Evolutionary conservation across 805 yeast species (phyloP).

Genomic region (Yarrowia sp.): DNA sequence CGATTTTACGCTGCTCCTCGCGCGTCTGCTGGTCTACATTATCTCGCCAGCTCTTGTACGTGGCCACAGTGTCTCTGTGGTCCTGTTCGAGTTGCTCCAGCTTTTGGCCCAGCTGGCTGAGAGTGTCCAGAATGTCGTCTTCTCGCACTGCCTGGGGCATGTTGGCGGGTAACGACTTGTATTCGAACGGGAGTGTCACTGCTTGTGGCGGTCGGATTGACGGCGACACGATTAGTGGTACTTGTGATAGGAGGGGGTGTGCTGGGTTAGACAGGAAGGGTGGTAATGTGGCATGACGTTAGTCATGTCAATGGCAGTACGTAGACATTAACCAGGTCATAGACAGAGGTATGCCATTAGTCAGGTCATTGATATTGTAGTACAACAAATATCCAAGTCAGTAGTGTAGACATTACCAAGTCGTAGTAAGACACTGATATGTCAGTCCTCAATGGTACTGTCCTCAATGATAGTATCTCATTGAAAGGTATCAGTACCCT

Average conservation of each 20-base stretch:
- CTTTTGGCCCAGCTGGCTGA: constrained; percentile 36
- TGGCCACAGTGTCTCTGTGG: constrained; percentile 33
- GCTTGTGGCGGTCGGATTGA: constrained; percentile 53
- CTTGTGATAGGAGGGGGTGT: constrained; percentile 49
- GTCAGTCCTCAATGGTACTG: too few relatives aligned
- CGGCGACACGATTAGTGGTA: constrained; percentile 56
- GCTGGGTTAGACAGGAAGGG: neutral
- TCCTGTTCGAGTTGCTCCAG: constrained; percentile 32
- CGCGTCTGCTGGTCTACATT: constrained; percentile 30
- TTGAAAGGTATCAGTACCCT: too few relatives aligned
- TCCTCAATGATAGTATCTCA: too few relatives aligned
- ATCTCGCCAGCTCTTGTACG: constrained; percentile 39
- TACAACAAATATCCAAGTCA: too few relatives aligned
- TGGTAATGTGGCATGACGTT: too few relatives aligned
- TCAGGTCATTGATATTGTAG: too few relatives aligned
- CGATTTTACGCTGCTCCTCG: constrained; percentile 36
- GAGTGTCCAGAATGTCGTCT: constrained; percentile 28
- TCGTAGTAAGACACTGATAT: too few relatives aligned
- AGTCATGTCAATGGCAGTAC: too few relatives aligned
- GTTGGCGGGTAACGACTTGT: constrained; percentile 40
- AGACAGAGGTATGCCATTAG: too few relatives aligned
- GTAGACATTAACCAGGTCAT: too few relatives aligned
- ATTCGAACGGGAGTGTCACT: constrained; percentile 50
- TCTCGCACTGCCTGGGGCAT: constrained; percentile 33
- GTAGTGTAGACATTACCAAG: too few relatives aligned